Evolutionary conservation across 768 basidiomycete species (phyloP), one percentile per base, ranked within the genome.

Genomic region (Suillus tomentosus): DNA sequence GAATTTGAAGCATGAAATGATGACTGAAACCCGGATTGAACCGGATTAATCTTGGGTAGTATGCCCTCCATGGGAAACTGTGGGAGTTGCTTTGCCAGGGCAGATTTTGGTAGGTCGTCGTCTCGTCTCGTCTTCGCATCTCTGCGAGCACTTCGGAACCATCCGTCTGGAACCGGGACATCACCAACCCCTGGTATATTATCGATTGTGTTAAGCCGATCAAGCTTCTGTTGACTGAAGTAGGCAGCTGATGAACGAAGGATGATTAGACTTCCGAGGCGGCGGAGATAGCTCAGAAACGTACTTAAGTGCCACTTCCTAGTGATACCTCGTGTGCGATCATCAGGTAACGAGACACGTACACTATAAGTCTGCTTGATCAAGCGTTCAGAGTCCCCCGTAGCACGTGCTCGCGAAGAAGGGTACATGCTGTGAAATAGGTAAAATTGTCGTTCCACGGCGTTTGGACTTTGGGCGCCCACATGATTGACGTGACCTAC

Each of bases 121-220:
- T 67, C 80, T 71, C 70, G 73, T 37, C 76, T 76, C 61, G 77
- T 74, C 70, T 78, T 75, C 60, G 90, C 91, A 66, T 84, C 86
- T 61, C 87, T 81, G 57, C 91, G 87, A 55, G 92, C 91, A 74
- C 89, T 91, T 71, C 84, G 84, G 77, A 92, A 94, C 82, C 87
- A 87, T 19, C 89, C 90, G 40, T 90, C 88, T 48, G 91, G 92
- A 19, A 92, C 88, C 51, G 75, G 74, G 22, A 87, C 77, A 73
- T 89, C 85, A 48, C 87, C 86, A 65, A 92, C 80, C 58, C 84
- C 85, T 31, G 80, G 85, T 69, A 93, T 84, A 58, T 81, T 83
- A 73, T 92, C 90, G 58, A 93, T 85, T 43, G 89, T 92, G 67
- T 82, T 80, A 48, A 94, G 84, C 62, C 81, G 81, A 72, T 91